phyloP scores from a whole-genome alignment of 805 yeast genomes.

The Sungouiella thailandica region DNA sequence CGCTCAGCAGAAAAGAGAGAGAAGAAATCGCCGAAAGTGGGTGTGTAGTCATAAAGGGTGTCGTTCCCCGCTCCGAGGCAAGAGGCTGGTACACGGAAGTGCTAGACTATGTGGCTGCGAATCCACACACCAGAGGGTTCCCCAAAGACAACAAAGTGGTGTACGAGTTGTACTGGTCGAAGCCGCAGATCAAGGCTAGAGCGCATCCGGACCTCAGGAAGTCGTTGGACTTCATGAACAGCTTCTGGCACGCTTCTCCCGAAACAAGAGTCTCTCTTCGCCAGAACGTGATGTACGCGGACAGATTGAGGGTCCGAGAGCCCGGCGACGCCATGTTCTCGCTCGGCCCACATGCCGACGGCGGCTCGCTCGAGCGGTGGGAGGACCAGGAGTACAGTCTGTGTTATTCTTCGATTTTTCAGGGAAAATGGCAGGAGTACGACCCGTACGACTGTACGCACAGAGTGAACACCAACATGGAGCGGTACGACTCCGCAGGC shows the following conservation, averaged over 20 bases:
- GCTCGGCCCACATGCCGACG: conserved; percentile 38
- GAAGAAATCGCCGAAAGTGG: conserved; percentile 5
- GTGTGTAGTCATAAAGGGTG: conserved; percentile 4
- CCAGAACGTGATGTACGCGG: conserved; percentile 37
- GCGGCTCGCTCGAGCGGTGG: conserved; percentile 44
- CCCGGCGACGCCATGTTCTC: conserved; percentile 30
- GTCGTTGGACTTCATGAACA: conserved; percentile 21
- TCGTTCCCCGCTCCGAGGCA: conserved; percentile 3
- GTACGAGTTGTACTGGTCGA: conserved; percentile 36
- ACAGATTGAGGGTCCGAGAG: conserved; percentile 35
- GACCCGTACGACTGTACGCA: conserved; percentile 35
- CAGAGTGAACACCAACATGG: conserved; percentile 28
- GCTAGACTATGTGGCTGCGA: conserved; percentile 2
- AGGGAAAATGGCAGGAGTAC: conserved; percentile 39
- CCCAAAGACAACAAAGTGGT: conserved; percentile 7
- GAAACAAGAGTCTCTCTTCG: conserved; percentile 23
- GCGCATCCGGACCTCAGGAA: conserved; percentile 30
- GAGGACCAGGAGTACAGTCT: conserved; percentile 36
- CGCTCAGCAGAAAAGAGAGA: no score
- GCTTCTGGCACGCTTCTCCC: conserved; percentile 25
- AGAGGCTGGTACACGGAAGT: conserved; percentile 4
- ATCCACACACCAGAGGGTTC: conserved; percentile 9
- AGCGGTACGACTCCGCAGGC: conserved; percentile 23
- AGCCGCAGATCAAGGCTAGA: conserved; percentile 34
- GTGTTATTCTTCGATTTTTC: conserved; percentile 31